A percentile compares a stretch with the other conserved stretches of the same genome.
These are phyloP conservation scores for Lotmaria passim DNA, from an alignment of 208 protist genomes.

Conservation along the genomic window DNA sequence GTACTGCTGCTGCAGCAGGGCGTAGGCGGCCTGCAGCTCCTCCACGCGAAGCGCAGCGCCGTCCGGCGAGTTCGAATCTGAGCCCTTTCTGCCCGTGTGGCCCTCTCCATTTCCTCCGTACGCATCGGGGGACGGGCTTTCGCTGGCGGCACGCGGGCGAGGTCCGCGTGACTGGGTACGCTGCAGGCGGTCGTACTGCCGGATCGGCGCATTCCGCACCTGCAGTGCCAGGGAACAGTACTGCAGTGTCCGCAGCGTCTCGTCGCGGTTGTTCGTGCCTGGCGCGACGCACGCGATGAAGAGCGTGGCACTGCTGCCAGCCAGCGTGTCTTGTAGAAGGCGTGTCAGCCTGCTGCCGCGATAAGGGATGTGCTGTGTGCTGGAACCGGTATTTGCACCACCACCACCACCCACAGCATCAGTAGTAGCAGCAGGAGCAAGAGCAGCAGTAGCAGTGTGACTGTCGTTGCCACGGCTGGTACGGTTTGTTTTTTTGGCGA, in stretches of 20 bases:
- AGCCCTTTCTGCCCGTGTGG: not conserved
- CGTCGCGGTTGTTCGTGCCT: conserved; percentile 72
- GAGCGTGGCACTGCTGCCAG: conserved; percentile 84
- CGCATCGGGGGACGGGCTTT: not conserved
- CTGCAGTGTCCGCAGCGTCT: conserved; percentile 90
- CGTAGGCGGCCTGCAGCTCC: conserved; percentile 19
- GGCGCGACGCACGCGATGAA: conserved; percentile 90
- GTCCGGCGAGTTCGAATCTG: too few species aligned
- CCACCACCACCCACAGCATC: not conserved
- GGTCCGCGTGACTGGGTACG: conserved; percentile 23
- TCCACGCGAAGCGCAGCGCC: not conserved
- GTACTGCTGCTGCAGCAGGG: conserved; percentile 32
- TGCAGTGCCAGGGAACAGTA: conserved; percentile 92
- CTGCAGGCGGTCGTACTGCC: conserved; percentile 49
- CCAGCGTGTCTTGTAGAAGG: conserved; percentile 89
- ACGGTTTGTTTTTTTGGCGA: not conserved
- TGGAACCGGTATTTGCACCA: too few species aligned
- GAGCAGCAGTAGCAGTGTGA: not conserved
- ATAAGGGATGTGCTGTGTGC: conserved; percentile 76
- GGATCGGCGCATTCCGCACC: conserved; percentile 84
- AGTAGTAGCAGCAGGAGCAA: not conserved
- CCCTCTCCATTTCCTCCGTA: not conserved
- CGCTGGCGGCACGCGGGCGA: not conserved
- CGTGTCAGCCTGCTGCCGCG: conserved; percentile 92
- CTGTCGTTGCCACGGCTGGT: not conserved